Evolutionary conservation across 2,329 filamentous ascomycete species (phyloP), one percentile per base, ranked within the genome.

Genomic region (Penicillium sp.): DNA sequence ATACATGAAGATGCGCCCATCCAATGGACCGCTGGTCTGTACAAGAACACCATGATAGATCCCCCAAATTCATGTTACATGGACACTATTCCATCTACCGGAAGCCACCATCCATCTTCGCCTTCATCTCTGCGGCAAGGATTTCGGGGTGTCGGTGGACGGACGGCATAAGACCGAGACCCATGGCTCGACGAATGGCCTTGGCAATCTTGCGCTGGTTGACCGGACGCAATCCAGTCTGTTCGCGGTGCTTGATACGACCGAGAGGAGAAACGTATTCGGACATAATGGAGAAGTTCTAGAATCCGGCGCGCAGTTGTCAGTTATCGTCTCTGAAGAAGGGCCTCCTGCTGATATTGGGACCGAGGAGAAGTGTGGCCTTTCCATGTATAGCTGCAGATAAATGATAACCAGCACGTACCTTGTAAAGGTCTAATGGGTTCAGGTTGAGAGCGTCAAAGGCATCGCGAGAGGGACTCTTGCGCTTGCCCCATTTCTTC

Each of bases 201-300:
- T 96, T 97, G 63, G 94, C 90, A 73, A 99, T 87, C 79, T 90
- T 92, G 67, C 95, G 85, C 81, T 99, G 95, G 81, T 98, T 98
- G 66, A 91, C 89, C 2, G 90, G 90, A 58, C 91, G 85, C 62
- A 99, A 81, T 14, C 91, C 92, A 0, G 93, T 98, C 25, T 88
- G 81, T 5, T 76, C 83, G n/a, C 85, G 83, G 74, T 90, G 87
- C 78, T 87, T 90, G 75, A 99, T 97, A 60, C 92, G 87, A 53
- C 94, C 95, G 79, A 91, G 90, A 11, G 88, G 79, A 0, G 90
- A 92, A 71, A 95, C 90, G 75, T 90, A 97, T 75, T 97, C 92
- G 35, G 90, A 90, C 78, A 98, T 90, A 62, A 99, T 86, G 39
- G 90, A 87, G 75, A 96, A 96, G 79, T 99, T 99, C 92, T 96